Base-by-base conservation (phyloP, 2,329 filamentous ascomycete species). In the Talaromyces sp. region DNA sequence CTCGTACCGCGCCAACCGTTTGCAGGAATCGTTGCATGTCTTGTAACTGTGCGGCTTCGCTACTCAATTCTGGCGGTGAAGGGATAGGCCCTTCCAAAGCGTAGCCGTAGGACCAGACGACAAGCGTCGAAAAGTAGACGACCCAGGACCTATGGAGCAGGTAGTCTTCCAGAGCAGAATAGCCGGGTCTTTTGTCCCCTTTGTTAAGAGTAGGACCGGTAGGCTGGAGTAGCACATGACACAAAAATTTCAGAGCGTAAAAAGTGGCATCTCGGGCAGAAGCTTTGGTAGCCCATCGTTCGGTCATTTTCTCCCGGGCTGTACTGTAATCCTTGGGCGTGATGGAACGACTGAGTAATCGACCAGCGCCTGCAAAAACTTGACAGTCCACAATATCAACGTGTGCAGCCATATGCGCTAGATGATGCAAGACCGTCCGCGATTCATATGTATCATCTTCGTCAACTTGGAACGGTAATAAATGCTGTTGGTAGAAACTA, bases 351-450 rank as follows among this genome's bases (percentile, higher is more conserved):
- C 95, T 94, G 3, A 98, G 86, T 2, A 97, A 84, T 35, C 93
- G 86, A 70, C 89, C 91, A 1, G 94, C 92, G 9, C 93, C 89
- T 5, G 94, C 95, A 76, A 95, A 97, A 69, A 98, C 96, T 78
- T 98, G 94, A 72, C 93, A 94, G 76, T 98, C 94, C n/a, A 96
- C 91, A 62, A 98, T 92, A 73, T 98, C 94, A 27, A 96, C 93
- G 73, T 98, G 93, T 86, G 97, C 97, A 3, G 93, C 92, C 92
- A 99, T 97, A 76, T 98, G 95, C 0, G 95, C 95, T 13, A 99
- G 83, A 72, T 96, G 92, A 74, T 98, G 93, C 52, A 98, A 82
- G 33, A 97, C 94, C 2, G 90, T 96, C 22, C 92, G 87, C 68
- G 90, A 93, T 75, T 97, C 92, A 71, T 95, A 94, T 35, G 96